Evolutionary conservation across 345 rosid genomes (phyloP).

Genomic region (Hibiscus tridactylites): DNA sequence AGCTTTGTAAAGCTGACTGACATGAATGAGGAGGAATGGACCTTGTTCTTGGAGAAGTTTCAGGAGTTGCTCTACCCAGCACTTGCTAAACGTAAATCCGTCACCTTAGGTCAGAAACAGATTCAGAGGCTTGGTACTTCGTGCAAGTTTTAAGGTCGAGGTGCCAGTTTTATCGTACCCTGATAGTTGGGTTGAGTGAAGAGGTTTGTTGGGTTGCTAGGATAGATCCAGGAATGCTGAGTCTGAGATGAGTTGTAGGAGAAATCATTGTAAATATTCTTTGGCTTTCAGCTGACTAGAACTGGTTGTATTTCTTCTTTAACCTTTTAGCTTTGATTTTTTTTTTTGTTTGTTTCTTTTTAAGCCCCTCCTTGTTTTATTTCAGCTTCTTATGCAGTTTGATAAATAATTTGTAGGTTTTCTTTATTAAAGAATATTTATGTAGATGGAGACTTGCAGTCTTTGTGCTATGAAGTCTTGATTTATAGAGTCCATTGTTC

Average conservation of each 20-base stretch:
- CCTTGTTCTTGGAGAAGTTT: slow-evolving; percentile 66
- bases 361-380: neutral
- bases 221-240: slow-evolving; percentile 17
- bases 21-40: slow-evolving; percentile 79
- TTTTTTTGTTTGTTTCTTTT: neutral
- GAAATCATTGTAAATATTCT: slow-evolving; percentile 39
- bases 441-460: slow-evolving; percentile 15
- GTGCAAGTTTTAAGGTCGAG: slow-evolving; percentile 82
- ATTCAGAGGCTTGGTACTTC: slow-evolving; percentile 94
- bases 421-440: neutral
- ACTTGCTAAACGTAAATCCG: slow-evolving; percentile 57
- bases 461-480: neutral
- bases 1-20: slow-evolving; percentile 85
- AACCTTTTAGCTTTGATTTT: slow-evolving; percentile 1
- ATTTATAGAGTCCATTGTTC: neutral
- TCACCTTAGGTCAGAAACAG: slow-evolving; percentile 67
- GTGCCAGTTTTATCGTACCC: neutral
- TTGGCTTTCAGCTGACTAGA: slow-evolving; percentile 23
- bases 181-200: neutral
- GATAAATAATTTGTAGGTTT: slow-evolving; percentile 55
- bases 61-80: slow-evolving; percentile 66
- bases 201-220: slow-evolving; percentile 22
- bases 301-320: slow-evolving; percentile 23
- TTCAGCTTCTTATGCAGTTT: slow-evolving; percentile 23
- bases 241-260: slow-evolving; percentile 17